Evolutionary conservation across 2,329 filamentous ascomycete genomes (phyloP).

Genomic region (Pseudodiploospora longispora): DNA sequence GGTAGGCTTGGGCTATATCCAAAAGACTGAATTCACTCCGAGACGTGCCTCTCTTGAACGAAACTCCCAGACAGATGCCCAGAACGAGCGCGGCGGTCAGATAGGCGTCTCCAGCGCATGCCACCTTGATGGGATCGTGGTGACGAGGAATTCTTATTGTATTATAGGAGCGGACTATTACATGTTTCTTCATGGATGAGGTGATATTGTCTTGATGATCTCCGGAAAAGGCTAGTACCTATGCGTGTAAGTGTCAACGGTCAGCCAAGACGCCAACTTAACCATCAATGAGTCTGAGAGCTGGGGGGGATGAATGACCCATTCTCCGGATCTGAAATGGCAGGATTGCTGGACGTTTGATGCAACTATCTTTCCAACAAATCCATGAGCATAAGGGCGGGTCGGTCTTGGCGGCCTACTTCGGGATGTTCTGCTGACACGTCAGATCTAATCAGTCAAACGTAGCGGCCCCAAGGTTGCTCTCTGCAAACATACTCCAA

Average conservation of each 20-base stretch:
- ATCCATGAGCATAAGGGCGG: slow-evolving; percentile 2
- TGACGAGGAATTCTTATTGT: slow-evolving; percentile 6
- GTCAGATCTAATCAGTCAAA: no score
- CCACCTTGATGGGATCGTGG: slow-evolving; percentile 5
- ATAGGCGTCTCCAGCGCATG: slow-evolving; percentile 4
- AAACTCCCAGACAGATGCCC: slow-evolving; percentile 3
- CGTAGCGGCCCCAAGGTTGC: no score
- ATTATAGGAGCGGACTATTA: slow-evolving; percentile 7
- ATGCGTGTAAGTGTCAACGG: neutral
- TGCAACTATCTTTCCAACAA: slow-evolving; percentile 6
- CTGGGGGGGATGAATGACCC: neutral
- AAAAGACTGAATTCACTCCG: slow-evolving; percentile 5
- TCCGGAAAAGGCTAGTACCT: slow-evolving; percentile 6
- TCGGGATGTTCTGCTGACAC: no score
- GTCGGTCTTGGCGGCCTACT: no score
- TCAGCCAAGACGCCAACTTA: neutral
- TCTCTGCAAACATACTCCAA: no score
- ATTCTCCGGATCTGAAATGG: slow-evolving; percentile 3
- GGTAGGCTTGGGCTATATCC: slow-evolving; percentile 1
- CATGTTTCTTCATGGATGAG: slow-evolving; percentile 5
- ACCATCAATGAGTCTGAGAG: neutral
- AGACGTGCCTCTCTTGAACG: slow-evolving; percentile 2
- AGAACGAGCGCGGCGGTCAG: slow-evolving; percentile 4
- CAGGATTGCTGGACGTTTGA: slow-evolving; percentile 4
- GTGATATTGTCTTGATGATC: slow-evolving; percentile 6